Evolutionary conservation across 2,329 filamentous ascomycete genomes (phyloP), one percentile per base, ranked within the genome.

Genomic region (Arthrinium phaeospermum): DNA sequence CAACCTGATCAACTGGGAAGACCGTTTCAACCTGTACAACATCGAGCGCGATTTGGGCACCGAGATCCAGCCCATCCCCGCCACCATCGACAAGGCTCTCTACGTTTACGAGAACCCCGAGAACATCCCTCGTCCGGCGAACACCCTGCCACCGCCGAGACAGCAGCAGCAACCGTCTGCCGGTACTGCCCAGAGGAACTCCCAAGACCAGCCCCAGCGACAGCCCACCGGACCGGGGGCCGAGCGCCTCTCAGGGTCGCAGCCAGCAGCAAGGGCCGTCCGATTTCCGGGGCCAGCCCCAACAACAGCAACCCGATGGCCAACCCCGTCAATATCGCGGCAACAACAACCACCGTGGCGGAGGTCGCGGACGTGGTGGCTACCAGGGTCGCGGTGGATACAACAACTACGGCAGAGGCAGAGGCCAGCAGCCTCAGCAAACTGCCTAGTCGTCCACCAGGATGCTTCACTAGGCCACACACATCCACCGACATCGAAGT

Each of bases 1-100:
- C 81, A 99, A 99, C 84, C 87, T 99, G 82, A 99, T 99, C 88
- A 98, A 97, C 83, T 99, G 96, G 96, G 96, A 99, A 72, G 96
- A 99, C 82, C 92, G 96, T 41, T 98, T 98, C 89, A 99, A 98
- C 83, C 89, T 99, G 27, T 99, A 99, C 87, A 97, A 97, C 82
- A 99, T 99, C 77, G 96, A 99, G 83, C 93, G 97, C 78, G 96
- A 99, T 80, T 88, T 99, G 53, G 96, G 96, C 70, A 99, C 96
- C 8, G 96, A 99, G 84, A 99, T 99, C 74, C 94, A 96, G 80
- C 92, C 96, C n/a, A 99, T 99, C 79, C 96, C 96, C 24, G 89
- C 91, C 70, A 93, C 91, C 77, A 99, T 99, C 76, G 96, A 99
- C 86, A 98, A 98, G 89, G 97, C 93, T 75, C 91, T 99, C 49